phyloP scores from a whole-genome alignment of 108 stramenopile genomes.

The Nitzschia palea region DNA sequence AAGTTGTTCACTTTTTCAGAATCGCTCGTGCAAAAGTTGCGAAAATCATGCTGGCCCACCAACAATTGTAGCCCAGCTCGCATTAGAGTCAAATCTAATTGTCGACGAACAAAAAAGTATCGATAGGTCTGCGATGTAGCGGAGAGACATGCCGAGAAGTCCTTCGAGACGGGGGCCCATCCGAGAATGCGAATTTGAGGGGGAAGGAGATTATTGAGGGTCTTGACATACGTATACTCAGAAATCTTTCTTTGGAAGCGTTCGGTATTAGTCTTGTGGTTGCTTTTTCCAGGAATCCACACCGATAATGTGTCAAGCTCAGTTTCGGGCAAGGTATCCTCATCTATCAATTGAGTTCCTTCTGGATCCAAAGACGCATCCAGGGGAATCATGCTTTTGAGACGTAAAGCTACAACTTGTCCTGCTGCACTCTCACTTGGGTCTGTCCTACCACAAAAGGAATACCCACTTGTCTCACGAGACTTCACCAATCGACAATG shows the following conservation, averaged over 20 bases:
- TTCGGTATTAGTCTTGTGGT: background rate
- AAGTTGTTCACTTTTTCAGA: conserved; percentile 91
- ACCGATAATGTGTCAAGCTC: conserved; percentile 44
- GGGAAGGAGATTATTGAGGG: conserved; percentile 93
- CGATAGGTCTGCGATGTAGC: conserved; percentile 85
- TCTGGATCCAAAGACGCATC: conserved; percentile 38
- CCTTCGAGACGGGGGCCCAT: conserved; percentile 91
- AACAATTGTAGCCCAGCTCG: conserved; percentile 60
- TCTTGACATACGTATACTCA: conserved; percentile 90
- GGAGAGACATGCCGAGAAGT: conserved; percentile 95
- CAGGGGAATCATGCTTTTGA: conserved; percentile 77
- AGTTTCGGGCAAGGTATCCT: conserved; percentile 58
- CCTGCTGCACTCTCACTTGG: conserved; percentile 91
- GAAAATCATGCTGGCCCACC: conserved; percentile 96
- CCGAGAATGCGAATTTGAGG: conserved; percentile 89
- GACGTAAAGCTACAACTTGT: conserved; percentile 87
- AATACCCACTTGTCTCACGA: conserved; percentile 68
- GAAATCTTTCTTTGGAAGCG: conserved; percentile 43
- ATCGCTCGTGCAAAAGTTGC: conserved; percentile 99
- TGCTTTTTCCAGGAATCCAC: conserved; percentile 40
- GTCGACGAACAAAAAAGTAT: conserved; percentile 84
- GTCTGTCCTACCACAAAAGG: conserved; percentile 97
- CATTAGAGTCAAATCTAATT: conserved; percentile 79
- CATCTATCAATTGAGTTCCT: conserved; percentile 24
- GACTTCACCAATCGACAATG: conserved; percentile 65